Conservation (phyloP, 257 asterid species). For the Salvia hispanica region DNA sequence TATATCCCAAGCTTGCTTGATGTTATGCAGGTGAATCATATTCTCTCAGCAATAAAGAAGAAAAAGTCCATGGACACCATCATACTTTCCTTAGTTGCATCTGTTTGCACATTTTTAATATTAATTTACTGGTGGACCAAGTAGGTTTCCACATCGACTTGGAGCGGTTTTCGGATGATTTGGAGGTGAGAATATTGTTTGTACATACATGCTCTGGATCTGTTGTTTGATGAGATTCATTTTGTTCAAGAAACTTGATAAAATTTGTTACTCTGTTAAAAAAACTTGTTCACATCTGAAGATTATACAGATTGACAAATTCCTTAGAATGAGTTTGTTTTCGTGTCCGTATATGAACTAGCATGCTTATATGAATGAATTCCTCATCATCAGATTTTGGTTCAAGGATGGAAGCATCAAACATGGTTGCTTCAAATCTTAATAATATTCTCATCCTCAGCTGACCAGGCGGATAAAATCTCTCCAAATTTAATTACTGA, state of each 20-base stretch:
- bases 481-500: conserved; percentile 26
- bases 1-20: neutral
- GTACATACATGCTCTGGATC: conserved; percentile 37
- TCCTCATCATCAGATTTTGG: conserved; percentile 38
- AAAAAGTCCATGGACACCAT: conserved; percentile 89
- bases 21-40: conserved; percentile 69
- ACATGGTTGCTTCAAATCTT: conserved; percentile 61
- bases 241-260: neutral
- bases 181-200: conserved; percentile 38
- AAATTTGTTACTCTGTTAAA: conserved; percentile 27
- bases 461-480: conserved; percentile 52
- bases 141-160: no score
- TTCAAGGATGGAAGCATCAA: conserved; percentile 42
- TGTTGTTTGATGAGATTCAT: conserved; percentile 23
- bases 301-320: conserved; percentile 37
- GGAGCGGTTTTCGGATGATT: conserved; percentile 21
- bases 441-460: conserved; percentile 45
- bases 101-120: conserved; percentile 81
- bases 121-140: conserved; percentile 90
- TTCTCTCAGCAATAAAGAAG: conserved; percentile 83
- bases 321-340: conserved; percentile 42
- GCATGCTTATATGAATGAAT: conserved; percentile 55
- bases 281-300: conserved; percentile 24
- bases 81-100: conserved; percentile 85
- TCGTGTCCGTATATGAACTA: conserved; percentile 57